Conservation (phyloP, 163 green algal species). For the Scenedesmus sp. region DNA sequence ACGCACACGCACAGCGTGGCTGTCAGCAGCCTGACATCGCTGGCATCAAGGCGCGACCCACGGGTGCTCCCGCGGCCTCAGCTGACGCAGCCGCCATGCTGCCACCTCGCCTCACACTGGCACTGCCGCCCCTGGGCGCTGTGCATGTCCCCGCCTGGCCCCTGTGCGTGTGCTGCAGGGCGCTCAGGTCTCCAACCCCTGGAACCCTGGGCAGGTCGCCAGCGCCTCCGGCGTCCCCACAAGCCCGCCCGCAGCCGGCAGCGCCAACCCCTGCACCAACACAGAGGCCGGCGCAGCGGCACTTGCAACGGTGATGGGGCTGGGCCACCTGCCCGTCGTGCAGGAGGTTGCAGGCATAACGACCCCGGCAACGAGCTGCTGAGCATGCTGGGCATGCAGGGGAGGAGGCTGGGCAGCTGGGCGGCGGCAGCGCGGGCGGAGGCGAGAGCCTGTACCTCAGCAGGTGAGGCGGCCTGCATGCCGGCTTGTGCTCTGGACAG, state of each 20-base stretch:
- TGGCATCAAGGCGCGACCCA: no score
- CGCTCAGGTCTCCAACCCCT: constrained; percentile 46
- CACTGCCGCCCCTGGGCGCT: no score
- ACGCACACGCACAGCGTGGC: no score
- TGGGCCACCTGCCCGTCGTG: background rate
- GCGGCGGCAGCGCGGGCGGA: background rate
- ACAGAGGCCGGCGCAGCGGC: constrained; percentile 36
- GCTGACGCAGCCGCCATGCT: no score
- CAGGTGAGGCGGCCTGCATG: background rate
- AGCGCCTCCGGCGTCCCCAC: background rate
- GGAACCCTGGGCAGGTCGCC: background rate
- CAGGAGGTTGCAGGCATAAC: background rate
- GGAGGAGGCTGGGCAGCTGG: background rate
- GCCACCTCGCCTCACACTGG: no score
- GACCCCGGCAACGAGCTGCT: constrained; percentile 34
- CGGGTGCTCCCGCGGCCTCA: no score
- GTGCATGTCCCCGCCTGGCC: no score
- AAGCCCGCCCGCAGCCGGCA: background rate
- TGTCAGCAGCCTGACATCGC: no score
- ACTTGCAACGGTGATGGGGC: constrained; percentile 23
- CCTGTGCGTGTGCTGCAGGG: background rate
- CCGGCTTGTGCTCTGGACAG: no score
- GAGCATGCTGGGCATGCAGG: constrained; percentile 4
- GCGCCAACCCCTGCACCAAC: background rate
- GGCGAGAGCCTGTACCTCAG: background rate